These are phyloP conservation scores for Agrostemma githago DNA, from an alignment of 148 eudicot genomes.

Conservation along the genomic window DNA sequence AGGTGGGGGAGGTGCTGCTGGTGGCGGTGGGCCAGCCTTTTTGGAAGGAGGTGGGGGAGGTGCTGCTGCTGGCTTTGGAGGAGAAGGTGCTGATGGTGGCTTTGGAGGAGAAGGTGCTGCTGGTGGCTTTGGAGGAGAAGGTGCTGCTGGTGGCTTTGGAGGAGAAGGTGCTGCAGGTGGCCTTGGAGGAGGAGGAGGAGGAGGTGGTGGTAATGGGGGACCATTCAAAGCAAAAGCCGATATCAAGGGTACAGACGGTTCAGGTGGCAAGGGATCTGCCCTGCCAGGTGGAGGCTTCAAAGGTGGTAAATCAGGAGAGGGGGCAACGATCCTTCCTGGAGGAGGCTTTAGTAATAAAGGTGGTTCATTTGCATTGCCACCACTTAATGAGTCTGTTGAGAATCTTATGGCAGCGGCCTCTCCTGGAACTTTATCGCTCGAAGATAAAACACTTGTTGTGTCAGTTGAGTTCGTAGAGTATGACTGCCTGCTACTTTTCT, in stretches of 20 bases:
- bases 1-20: neutral
- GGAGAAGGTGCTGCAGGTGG: constrained; percentile 46
- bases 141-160: constrained; percentile 29
- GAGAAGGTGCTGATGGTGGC: constrained; percentile 7
- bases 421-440: constrained; percentile 18
- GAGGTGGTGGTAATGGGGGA: constrained; percentile 54
- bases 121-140: constrained; percentile 16
- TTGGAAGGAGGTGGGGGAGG: constrained; percentile 1
- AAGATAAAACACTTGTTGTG: constrained; percentile 25
- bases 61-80: neutral
- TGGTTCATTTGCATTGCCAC: constrained; percentile 17
- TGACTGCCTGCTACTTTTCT: constrained; percentile 37
- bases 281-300: constrained; percentile 51
- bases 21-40: neutral
- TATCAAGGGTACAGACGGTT: constrained; percentile 28
- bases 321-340: constrained; percentile 42
- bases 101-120: constrained; percentile 21
- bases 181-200: constrained; percentile 6
- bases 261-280: constrained; percentile 36
- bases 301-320: constrained; percentile 34
- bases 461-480: constrained; percentile 27
- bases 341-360: constrained; percentile 48
- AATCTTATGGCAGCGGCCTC: constrained; percentile 5
- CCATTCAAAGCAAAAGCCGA: constrained; percentile 27
- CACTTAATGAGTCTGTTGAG: constrained; percentile 15